These are phyloP conservation scores for Syzygium syzygioides DNA, from an alignment of 441 rosid species.

Conservation along the genomic window DNA sequence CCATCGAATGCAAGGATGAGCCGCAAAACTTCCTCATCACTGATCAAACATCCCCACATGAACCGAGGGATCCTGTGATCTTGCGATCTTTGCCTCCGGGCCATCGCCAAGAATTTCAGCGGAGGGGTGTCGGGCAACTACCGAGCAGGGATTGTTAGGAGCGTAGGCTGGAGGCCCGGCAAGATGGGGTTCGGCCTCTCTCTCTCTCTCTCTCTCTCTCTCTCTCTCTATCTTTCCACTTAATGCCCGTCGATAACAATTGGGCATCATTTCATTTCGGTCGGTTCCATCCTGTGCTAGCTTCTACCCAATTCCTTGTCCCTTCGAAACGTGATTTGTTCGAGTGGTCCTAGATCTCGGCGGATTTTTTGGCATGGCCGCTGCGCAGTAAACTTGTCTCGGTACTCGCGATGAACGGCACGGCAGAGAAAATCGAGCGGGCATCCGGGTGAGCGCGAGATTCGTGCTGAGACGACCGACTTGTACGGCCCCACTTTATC, in stretches of 20 bases:
- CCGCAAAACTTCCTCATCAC: neutral
- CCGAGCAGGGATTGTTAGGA: neutral
- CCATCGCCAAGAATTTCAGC: neutral
- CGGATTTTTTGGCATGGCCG: neutral
- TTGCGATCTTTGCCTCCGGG: neutral
- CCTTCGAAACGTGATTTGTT: neutral
- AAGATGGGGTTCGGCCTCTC: neutral
- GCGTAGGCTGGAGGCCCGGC: neutral
- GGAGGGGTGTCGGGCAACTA: neutral
- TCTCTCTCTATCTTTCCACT: neutral
- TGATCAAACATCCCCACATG: neutral
- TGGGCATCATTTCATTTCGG: neutral
- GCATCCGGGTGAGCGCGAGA: fast-evolving
- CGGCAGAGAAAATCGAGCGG: neutral
- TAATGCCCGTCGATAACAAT: neutral
- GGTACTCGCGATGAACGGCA: neutral
- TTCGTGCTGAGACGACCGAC: neutral
- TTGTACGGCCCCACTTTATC: neutral
- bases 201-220: neutral
- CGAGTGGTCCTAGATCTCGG: neutral
- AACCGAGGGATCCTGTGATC: neutral
- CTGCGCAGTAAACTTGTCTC: too few species aligned
- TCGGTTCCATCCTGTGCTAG: neutral
- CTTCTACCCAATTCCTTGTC: neutral
- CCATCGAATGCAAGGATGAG: neutral